Percentiles rank a stretch among this genome's conserved stretches.
Evolutionary conservation across 2,329 filamentous ascomycete genomes (phyloP).

Genomic region (Aspergillus sp.): DNA sequence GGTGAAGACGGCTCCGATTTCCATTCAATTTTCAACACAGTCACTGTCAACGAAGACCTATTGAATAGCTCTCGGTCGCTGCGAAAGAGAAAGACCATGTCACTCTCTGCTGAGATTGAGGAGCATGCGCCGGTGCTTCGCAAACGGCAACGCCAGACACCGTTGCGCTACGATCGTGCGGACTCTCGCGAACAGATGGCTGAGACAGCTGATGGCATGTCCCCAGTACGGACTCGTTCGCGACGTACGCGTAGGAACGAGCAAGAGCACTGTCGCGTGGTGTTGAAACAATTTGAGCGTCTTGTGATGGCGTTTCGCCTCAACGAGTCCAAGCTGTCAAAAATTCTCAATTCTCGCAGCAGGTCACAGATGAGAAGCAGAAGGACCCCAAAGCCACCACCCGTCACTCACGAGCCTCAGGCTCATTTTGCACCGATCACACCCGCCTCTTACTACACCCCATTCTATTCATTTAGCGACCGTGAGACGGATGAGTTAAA

Average conservation of each 20-base stretch:
- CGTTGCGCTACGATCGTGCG: constrained; percentile 26
- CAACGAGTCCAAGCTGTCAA: constrained; percentile 59
- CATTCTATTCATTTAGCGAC: constrained; percentile 86
- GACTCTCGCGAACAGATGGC: constrained; percentile 22
- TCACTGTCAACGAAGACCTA: constrained; percentile 70
- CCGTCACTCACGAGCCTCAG: constrained; percentile 46
- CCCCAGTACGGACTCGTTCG: constrained; percentile 53
- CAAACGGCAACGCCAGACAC: constrained; percentile 47
- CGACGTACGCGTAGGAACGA: constrained; percentile 54
- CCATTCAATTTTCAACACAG: constrained; percentile 74
- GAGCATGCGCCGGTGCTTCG: constrained; percentile 48
- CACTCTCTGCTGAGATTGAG: constrained; percentile 67
- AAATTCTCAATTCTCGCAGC: constrained; percentile 61
- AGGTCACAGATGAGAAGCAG: constrained; percentile 59
- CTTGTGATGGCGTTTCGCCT: constrained; percentile 63
- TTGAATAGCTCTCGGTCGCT: constrained; percentile 75
- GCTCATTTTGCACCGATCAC: constrained; percentile 63
- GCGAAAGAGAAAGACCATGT: constrained; percentile 81
- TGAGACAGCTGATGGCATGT: constrained; percentile 24
- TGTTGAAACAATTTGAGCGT: constrained; percentile 46
- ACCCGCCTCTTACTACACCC: constrained; percentile 67
- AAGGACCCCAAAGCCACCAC: constrained; percentile 45
- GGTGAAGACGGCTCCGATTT: constrained; percentile 67
- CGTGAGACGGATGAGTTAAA: constrained; percentile 86
- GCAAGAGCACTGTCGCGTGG: constrained; percentile 41